Percentiles rank a stretch among this genome's conserved stretches.
phyloP scores from a whole-genome alignment of 179 eudicot genomes.

The Patellifolia procumbens region DNA sequence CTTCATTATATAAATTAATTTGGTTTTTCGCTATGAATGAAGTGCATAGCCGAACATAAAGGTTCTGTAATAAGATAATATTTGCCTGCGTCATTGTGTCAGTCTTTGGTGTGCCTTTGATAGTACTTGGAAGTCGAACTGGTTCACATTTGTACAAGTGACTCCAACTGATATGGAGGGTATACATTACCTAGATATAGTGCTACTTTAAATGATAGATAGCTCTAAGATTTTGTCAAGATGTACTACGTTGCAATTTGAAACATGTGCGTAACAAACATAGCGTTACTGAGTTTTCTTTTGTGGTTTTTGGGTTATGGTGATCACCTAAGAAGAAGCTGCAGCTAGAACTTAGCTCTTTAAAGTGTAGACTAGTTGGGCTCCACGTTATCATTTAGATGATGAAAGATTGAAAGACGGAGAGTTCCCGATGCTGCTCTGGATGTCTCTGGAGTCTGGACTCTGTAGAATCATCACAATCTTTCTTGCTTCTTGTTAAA shows the following conservation, averaged over 20 bases:
- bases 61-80: too few species aligned
- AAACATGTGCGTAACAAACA: not conserved
- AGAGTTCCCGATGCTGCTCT: not conserved
- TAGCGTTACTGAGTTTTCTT: not conserved
- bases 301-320: not conserved
- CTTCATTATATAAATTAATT: not conserved
- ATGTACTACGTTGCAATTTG: not conserved
- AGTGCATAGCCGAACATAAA: slow-evolving; percentile 6
- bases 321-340: not conserved
- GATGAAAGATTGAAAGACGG: not conserved
- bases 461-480: not conserved
- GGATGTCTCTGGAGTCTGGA: too few species aligned
- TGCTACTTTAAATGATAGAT: not conserved
- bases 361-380: not conserved
- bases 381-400: not conserved
- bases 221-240: not conserved
- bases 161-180: not conserved
- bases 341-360: not conserved
- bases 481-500: not conserved
- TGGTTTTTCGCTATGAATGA: not conserved
- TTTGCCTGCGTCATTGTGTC: not conserved
- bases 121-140: not conserved
- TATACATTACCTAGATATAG: not conserved
- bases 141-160: not conserved
- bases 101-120: not conserved